phyloP scores from a whole-genome alignment of 768 basidiomycete species.

The Naematelia aurantialba region DNA sequence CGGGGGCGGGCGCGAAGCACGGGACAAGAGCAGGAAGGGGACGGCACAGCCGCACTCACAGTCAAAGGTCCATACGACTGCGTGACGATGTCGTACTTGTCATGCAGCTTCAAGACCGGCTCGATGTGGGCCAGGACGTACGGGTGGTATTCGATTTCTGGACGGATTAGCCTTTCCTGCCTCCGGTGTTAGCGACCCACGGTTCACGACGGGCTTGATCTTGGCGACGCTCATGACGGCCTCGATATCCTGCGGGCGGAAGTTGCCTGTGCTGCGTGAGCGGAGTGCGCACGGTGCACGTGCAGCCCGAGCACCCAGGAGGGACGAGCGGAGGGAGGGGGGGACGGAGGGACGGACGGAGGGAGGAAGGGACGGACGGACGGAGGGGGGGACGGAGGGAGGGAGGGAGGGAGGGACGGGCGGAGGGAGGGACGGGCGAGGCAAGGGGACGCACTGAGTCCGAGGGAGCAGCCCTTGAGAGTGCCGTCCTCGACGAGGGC shows the following conservation, averaged over 20 bases:
- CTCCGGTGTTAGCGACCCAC: slow-evolving; percentile 12
- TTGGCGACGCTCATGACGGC: slow-evolving; percentile 37
- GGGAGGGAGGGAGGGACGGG: no score
- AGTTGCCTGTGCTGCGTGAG: slow-evolving; percentile 29
- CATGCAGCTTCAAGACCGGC: slow-evolving; percentile 35
- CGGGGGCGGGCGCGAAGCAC: no score
- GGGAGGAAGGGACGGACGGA: no score
- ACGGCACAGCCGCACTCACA: no score
- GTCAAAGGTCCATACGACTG: slow-evolving; percentile 43
- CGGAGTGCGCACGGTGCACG: no score
- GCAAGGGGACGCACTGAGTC: slow-evolving; percentile 35
- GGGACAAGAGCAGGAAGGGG: no score
- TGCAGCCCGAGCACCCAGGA: no score
- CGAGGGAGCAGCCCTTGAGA: slow-evolving; percentile 23
- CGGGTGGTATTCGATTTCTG: slow-evolving; percentile 47
- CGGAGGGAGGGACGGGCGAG: no score
- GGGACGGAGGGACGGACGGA: no score
- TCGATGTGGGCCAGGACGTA: slow-evolving; percentile 43
- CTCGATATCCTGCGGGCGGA: slow-evolving; percentile 44
- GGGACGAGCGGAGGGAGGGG: no score
- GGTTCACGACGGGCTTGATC: slow-evolving; percentile 49
- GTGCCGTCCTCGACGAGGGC: slow-evolving; percentile 28
- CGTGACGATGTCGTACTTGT: slow-evolving; percentile 40
- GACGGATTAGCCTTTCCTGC: not conserved
- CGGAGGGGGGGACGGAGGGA: no score